Evolutionary conservation across 2,329 filamentous ascomycete species (phyloP), one percentile per base, ranked within the genome.

Genomic region (Conoideocrella luteorostrata): DNA sequence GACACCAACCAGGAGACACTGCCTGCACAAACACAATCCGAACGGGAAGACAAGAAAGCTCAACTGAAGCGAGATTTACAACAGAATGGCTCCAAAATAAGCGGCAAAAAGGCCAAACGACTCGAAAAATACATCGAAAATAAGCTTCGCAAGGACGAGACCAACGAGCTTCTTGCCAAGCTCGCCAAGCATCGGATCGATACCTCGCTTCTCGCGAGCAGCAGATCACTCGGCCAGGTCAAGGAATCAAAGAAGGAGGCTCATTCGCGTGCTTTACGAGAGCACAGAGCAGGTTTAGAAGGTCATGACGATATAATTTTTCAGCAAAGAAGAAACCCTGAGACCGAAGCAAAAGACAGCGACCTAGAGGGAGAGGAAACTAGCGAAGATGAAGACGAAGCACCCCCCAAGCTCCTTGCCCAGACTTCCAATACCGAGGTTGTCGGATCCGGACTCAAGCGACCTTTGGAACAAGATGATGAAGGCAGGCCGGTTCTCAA

Each of bases 141-240:
- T 46, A 98, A 98, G 73, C 71, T 98, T 36, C 86, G 83, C 63
- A 96, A 95, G 63, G 93, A 98, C 59, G 91, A 97, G 63, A 95
- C 88, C 56, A 74, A 87, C 22, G 85, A 82, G 45, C 70, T 98
- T 23, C 74, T 97, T 54, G 86, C 86, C 59, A 90, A 93, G 60
- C 74, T 98, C 21, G 86, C 87, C 15, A 74, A 80, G 48, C 75
- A 80, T 43, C 89, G 85, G 57, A 78, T 93, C 52, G 90, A 97
- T 60, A 95, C 88, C 1, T 87, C 78, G 49, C 69, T 88, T 17
- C 84, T 95, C 48, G 75, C 81, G 46, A 95, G 88, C 61, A 86
- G 84, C 41, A 86, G 80, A 52, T 80, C 80, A 45, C 67, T 97
- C 7, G 90, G 90, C 1, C 80, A 83, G 52, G 78, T 72, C 42